phyloP scores from a whole-genome alignment of 2,329 filamentous ascomycete species.

The Colletotrichum tanaceti region DNA sequence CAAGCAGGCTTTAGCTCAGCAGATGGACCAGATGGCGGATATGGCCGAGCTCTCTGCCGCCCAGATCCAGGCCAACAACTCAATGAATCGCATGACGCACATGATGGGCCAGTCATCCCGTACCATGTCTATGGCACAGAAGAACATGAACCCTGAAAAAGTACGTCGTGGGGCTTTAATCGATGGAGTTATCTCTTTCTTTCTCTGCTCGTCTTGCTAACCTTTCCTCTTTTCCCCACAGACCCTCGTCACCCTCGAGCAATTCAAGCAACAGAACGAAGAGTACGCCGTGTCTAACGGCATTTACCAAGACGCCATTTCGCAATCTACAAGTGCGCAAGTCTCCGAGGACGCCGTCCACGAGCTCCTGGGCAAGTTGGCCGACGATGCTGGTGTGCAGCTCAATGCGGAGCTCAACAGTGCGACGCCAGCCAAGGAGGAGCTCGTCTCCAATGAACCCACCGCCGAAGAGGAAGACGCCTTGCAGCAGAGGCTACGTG shows the following conservation, averaged over 20 bases:
- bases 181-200: no score
- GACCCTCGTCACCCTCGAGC: constrained; percentile 70
- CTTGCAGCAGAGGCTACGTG: constrained; percentile 70
- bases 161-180: constrained; percentile 46
- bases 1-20: constrained; percentile 70
- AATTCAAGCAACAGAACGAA: constrained; percentile 72
- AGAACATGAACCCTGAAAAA: constrained; percentile 69
- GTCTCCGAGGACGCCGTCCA: constrained; percentile 87
- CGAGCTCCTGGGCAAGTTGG: constrained; percentile 84
- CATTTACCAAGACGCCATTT: constrained; percentile 89
- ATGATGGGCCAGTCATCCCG: constrained; percentile 71
- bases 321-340: constrained; percentile 78
- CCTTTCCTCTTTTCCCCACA: constrained; percentile 40
- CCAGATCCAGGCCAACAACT: constrained; percentile 73
- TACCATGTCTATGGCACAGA: constrained; percentile 69
- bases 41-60: constrained; percentile 70
- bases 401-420: constrained; percentile 78
- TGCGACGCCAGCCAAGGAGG: constrained; percentile 66
- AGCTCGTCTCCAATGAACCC: constrained; percentile 72
- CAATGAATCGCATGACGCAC: constrained; percentile 73
- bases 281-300: constrained; percentile 73
- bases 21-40: constrained; percentile 74
- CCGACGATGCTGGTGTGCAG: constrained; percentile 88
- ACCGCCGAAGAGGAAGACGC: constrained; percentile 84
- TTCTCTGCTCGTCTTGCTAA: background rate